Evolutionary conservation across 306 rosid genomes (phyloP).

Genomic region (Vigna radiata): DNA sequence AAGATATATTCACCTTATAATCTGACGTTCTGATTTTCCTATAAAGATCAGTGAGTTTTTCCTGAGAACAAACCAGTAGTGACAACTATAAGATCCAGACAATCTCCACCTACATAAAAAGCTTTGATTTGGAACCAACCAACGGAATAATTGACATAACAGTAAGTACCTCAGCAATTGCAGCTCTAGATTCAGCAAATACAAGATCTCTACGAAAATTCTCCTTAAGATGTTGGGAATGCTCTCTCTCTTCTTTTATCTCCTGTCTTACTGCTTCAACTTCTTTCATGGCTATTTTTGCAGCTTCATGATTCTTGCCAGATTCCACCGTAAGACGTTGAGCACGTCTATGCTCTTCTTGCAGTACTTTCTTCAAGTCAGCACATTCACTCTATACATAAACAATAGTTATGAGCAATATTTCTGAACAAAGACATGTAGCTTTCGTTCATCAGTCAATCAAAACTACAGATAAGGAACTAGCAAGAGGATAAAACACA

Average conservation of each 20-base stretch:
- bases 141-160: neutral
- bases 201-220: slow-evolving; percentile 36
- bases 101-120: slow-evolving; percentile 1
- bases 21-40: slow-evolving; percentile 38
- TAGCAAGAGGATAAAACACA: neutral
- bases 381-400: slow-evolving; percentile 34
- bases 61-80: slow-evolving; percentile 37
- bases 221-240: slow-evolving; percentile 21
- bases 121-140: neutral
- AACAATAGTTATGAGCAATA: neutral
- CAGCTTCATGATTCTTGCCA: slow-evolving; percentile 27
- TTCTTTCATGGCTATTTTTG: slow-evolving; percentile 35
- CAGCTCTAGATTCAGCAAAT: slow-evolving; percentile 45
- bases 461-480: neutral
- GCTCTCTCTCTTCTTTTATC: slow-evolving; percentile 34
- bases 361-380: slow-evolving; percentile 39
- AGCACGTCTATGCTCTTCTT: slow-evolving; percentile 25
- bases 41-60: slow-evolving; percentile 45
- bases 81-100: neutral
- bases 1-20: slow-evolving; percentile 42
- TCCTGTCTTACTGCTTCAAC: slow-evolving; percentile 37
- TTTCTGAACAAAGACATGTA: slow-evolving; percentile 1
- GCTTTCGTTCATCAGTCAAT: neutral
- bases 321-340: slow-evolving; percentile 27
- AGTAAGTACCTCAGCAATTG: slow-evolving; percentile 46